A percentile compares a stretch with the other conserved stretches of the same genome.
Evolutionary conservation across 495 filamentous ascomycete species (phyloP).

Genomic region (Penicillium macrosclerotiorum): DNA sequence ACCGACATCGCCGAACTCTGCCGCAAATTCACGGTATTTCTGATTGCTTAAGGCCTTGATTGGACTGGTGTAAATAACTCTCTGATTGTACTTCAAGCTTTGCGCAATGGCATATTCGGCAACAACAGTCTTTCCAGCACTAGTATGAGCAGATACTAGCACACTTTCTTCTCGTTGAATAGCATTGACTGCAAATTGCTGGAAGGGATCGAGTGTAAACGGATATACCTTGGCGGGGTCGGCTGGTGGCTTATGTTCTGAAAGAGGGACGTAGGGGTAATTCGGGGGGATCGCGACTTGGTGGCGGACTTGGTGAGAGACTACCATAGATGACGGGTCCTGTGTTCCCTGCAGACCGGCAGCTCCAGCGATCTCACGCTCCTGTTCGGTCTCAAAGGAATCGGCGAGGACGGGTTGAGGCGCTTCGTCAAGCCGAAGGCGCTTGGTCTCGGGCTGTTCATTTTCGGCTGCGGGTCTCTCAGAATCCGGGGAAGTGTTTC

Average conservation of each 20-base stretch:
- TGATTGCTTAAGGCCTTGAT: slow-evolving; percentile 99
- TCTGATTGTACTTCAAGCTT: slow-evolving; percentile 92
- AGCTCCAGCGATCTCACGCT: slow-evolving; percentile 78
- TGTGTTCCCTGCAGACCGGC: slow-evolving; percentile 74
- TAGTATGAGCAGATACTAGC: slow-evolving; percentile 93
- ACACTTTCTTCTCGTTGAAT: slow-evolving; percentile 96
- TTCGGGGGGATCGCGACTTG: slow-evolving; percentile 92
- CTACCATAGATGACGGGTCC: slow-evolving; percentile 64
- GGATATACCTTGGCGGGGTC: slow-evolving; percentile 78
- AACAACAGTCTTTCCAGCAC: slow-evolving; percentile 96
- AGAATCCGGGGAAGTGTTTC: slow-evolving; percentile 17
- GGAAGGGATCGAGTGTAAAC: slow-evolving; percentile 95
- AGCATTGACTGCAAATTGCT: slow-evolving; percentile 85
- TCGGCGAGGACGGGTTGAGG: slow-evolving; percentile 86
- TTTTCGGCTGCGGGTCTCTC: slow-evolving; percentile 26
- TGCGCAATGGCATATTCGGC: slow-evolving; percentile 98
- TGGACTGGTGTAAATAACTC: slow-evolving; percentile 98
- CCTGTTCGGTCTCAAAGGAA: slow-evolving; percentile 93
- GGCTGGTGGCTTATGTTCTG: slow-evolving; percentile 81
- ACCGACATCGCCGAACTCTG: slow-evolving; percentile 94
- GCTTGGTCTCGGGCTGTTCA: slow-evolving; percentile 62
- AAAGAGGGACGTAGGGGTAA: slow-evolving; percentile 90
- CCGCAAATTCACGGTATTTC: slow-evolving; percentile 94
- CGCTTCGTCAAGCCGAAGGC: slow-evolving; percentile 68
- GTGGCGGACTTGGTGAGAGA: slow-evolving; percentile 97